Percentiles rank a stretch among this genome's conserved stretches.
phyloP scores from a whole-genome alignment of 129 eudicot genomes.

The Apium graveolens region DNA sequence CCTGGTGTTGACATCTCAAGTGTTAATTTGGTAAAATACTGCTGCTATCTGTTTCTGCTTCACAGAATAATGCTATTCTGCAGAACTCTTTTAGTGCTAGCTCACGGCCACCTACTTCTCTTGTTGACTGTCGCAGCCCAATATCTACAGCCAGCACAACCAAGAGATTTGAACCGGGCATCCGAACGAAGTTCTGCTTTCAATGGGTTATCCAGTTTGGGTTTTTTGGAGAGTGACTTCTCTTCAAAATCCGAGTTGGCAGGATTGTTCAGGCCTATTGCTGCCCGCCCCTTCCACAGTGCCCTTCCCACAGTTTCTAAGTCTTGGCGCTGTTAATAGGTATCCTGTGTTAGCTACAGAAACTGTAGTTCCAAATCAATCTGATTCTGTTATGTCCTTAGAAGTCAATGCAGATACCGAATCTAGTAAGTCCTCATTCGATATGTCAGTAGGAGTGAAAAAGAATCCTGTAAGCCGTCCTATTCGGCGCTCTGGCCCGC shows the following conservation, averaged over 20 bases:
- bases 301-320: slow-evolving; percentile 36
- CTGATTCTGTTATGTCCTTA: slow-evolving; percentile 43
- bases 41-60: slow-evolving; percentile 20
- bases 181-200: slow-evolving; percentile 29
- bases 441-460: slow-evolving; percentile 24
- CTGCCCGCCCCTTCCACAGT: slow-evolving; percentile 36
- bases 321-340: slow-evolving; percentile 20
- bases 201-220: slow-evolving; percentile 41
- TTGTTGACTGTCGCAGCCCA: slow-evolving; percentile 28
- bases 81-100: slow-evolving; percentile 22
- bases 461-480: slow-evolving; percentile 86
- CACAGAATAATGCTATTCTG: slow-evolving; percentile 30
- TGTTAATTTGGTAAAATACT: slow-evolving; percentile 21
- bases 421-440: slow-evolving; percentile 31
- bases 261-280: slow-evolving; percentile 22
- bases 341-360: slow-evolving; percentile 31
- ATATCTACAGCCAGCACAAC: slow-evolving; percentile 30
- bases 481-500: slow-evolving; percentile 69
- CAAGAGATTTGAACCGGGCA: slow-evolving; percentile 35
- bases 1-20: slow-evolving; percentile 16
- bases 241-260: slow-evolving; percentile 23
- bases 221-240: slow-evolving; percentile 37
- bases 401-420: slow-evolving; percentile 30
- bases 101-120: slow-evolving; percentile 25
- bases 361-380: slow-evolving; percentile 40